Base-by-base conservation (phyloP, 2,329 filamentous ascomycete genomes). In the Cytospora paraplurivora region DNA sequence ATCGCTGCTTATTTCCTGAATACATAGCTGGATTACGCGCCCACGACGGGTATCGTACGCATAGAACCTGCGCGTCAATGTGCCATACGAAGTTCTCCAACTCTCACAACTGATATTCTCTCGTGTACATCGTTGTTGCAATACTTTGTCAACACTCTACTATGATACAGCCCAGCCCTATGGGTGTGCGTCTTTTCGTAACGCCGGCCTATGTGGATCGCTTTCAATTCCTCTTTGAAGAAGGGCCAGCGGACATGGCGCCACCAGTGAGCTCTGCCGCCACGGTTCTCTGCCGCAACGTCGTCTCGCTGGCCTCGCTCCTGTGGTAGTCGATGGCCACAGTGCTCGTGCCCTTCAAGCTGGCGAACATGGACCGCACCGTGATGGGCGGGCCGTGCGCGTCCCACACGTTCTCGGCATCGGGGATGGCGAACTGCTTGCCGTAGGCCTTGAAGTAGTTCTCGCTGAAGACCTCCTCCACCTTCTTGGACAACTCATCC, bases 391-490 rank as follows among this genome's bases (percentile, higher is more conserved):
- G 72, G 68, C 80, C 78, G 63, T 79, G 72, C 7, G 76, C 68
- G 49, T 83, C 81, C 85, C 85, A 87, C 37, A 82, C 76, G 71
- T 83, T 86, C 67, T 77, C 73, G 27, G 73, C 62, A n/a, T 65
- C 64, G 61, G 68, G 66, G 57, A 70, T 72, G 53, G 61, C 63
- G 53, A 66, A 67, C n/a, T 75, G 74, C 50, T 69, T 70, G 66
- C 76, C 77, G 74, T 76, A 70, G 66, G 75, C 74, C 62, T 71
- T 74, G 73, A 83, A 85, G 75, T 79, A 80, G 67, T 85, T 82
- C 33, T 87, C 85, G 17, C 86, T 83, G 77, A 97, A 99, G n/a
- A 89, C 82, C 67, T 82, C 78, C 27, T 96, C 89, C 62, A 97
- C 88, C 68, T 87, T 84, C 17, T 80, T 80, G 69, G 90, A 84